Conservation (phyloP, 805 yeast species). For the Saccharomycopsis oosterbeekiorum region DNA sequence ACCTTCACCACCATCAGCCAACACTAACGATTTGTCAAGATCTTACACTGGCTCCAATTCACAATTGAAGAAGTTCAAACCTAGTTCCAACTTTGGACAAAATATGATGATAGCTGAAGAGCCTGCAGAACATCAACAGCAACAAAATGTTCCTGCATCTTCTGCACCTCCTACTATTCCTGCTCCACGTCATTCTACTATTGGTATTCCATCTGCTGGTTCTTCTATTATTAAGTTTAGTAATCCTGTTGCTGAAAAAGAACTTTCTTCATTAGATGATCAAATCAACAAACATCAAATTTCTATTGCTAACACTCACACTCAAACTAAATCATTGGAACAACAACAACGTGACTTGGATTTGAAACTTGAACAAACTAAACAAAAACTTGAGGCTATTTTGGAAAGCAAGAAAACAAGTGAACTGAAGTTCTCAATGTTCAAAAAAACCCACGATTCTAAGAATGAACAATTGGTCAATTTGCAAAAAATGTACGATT, state of each 20-base stretch:
- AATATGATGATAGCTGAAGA: slow-evolving; percentile 30
- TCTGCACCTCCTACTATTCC: slow-evolving; percentile 17
- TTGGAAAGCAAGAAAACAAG: slow-evolving; percentile 60
- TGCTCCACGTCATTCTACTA: background rate
- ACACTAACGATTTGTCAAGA: slow-evolving; percentile 12
- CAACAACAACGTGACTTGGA: slow-evolving; percentile 62
- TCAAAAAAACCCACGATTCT: slow-evolving; percentile 63
- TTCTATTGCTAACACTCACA: slow-evolving; percentile 78
- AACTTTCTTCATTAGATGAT: slow-evolving; percentile 41
- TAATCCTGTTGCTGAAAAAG: slow-evolving; percentile 43
- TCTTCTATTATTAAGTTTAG: slow-evolving; percentile 22
- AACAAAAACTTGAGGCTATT: slow-evolving; percentile 63
- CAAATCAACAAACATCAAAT: slow-evolving; percentile 70
- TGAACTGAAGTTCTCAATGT: slow-evolving; percentile 54
- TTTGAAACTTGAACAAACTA: slow-evolving; percentile 64
- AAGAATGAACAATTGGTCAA: slow-evolving; percentile 70
- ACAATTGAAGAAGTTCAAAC: slow-evolving; percentile 47
- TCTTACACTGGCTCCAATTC: slow-evolving; percentile 15
- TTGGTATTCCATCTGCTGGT: background rate
- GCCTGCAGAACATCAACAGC: slow-evolving; percentile 24
- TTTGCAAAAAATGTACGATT: slow-evolving; percentile 52
- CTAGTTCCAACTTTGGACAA: slow-evolving; percentile 83
- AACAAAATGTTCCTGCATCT: slow-evolving; percentile 24
- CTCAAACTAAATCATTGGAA: slow-evolving; percentile 71
- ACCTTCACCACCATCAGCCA: slow-evolving; percentile 2